A percentile compares a stretch with the other conserved stretches of the same genome.
Conservation (phyloP, 768 basidiomycete genomes). For the Gloeostereum incarnatum region DNA sequence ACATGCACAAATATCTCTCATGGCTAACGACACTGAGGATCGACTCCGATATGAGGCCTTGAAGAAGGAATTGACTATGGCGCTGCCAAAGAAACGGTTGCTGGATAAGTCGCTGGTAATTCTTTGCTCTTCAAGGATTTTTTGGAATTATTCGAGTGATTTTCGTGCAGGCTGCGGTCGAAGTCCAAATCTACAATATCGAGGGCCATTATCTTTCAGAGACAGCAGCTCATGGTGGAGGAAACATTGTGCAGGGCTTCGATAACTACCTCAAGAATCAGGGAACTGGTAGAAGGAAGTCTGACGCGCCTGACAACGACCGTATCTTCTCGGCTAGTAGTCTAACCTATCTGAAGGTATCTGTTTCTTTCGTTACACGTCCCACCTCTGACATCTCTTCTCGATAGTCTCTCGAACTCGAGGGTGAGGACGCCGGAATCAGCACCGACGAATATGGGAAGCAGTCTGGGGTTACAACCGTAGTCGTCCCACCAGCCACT, state of each 20-base stretch:
- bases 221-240: conserved; percentile 66
- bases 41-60: conserved; percentile 62
- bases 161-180: conserved; percentile 56
- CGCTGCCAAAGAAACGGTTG: conserved; percentile 64
- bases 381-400: conserved; percentile 6
- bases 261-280: conserved; percentile 82
- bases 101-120: conserved; percentile 74
- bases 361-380: neutral
- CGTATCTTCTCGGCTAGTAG: conserved; percentile 81
- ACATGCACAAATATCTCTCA: conserved; percentile 20
- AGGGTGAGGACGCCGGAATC: conserved; percentile 56
- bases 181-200: conserved; percentile 70
- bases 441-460: conserved; percentile 60
- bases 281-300: conserved; percentile 53
- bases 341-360: conserved; percentile 64
- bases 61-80: conserved; percentile 67
- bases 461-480: conserved; percentile 65
- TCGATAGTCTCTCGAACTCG: conserved; percentile 61
- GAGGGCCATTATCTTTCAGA: conserved; percentile 73
- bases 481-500: conserved; percentile 68
- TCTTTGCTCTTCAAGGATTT: neutral
- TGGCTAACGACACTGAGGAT: conserved; percentile 59
- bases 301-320: conserved; percentile 71
- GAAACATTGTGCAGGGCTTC: conserved; percentile 84
- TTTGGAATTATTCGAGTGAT: neutral